Evolutionary conservation across 495 filamentous ascomycete genomes (phyloP), one percentile per base, ranked within the genome.

Genomic region (Hyphodiscus hymeniophilus): DNA sequence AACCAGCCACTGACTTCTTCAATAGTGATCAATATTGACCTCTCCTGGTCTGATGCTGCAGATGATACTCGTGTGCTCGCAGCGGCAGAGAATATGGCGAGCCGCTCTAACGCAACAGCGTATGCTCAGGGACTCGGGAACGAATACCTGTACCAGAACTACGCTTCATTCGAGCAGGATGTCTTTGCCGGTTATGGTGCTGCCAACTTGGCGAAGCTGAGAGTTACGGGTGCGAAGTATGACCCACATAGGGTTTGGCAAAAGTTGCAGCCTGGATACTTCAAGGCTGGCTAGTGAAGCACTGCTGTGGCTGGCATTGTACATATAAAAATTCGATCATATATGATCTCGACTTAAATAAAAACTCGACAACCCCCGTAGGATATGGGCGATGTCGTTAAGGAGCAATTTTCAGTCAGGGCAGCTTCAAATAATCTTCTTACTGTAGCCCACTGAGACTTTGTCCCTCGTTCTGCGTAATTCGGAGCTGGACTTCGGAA

Each of bases 171-270:
- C 6, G 52, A 51, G 7, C 72, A 77, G 54, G 42, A 65, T 16
- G 65, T 75, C n/a, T 62, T 73, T 26, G 35, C 45, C 3, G 55
- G 68, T 15, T 76, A 74, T 55, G 73, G 73, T 0, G 12, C 47
- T 21, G 56, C 41, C 10, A 75, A 69, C 33, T 21, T 59, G 30
- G 50, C 48, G 1, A 59, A 47, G 24, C 52, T 77, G 13, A 60
- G 52, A 52, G 30, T 17, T 23, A 51, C 65, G 10, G 65, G 70
- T 7, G 52, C 58, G 40, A 68, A 67, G 43, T 76, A 64, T 38
- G 73, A 77, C 53, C 67, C 72, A 0, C 5, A 32, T 12, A 57
- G 60, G 3, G 54, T 71, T 18, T 68, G 69, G 35, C 64, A 69
- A 48, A 67, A 59, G 43, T 48, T 70, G 36, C 66, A 63, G 52